These are phyloP conservation scores for Didymellaceae sp. DNA, from an alignment of 2,329 filamentous ascomycete species.

Conservation along the genomic window DNA sequence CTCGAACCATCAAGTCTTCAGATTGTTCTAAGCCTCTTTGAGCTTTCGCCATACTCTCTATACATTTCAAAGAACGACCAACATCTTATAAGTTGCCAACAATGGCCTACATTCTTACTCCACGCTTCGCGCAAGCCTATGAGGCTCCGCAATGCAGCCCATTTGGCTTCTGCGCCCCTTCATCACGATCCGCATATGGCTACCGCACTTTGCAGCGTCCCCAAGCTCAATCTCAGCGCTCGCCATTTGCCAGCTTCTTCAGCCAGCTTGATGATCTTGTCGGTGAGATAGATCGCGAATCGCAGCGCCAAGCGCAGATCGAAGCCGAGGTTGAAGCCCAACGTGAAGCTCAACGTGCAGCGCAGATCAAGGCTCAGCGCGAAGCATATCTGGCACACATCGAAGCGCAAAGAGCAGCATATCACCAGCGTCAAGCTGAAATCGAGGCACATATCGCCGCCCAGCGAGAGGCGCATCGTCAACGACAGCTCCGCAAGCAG, in stretches of 20 bases:
- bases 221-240: conserved; percentile 24
- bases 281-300: conserved; percentile 42
- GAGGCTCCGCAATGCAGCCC: conserved; percentile 38
- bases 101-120: conserved; percentile 47
- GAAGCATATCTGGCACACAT: conserved; percentile 36
- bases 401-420: conserved; percentile 30
- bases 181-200: conserved; percentile 27
- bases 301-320: conserved; percentile 30
- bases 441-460: conserved; percentile 35
- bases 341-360: conserved; percentile 24
- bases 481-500: conserved; percentile 41
- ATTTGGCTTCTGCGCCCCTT: conserved; percentile 34
- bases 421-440: conserved; percentile 25
- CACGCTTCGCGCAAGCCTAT: conserved; percentile 41
- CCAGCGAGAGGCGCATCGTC: conserved; percentile 36
- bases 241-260: conserved; percentile 42
- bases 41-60: conserved; percentile 14
- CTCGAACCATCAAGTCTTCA: conserved; percentile 29
- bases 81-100: conserved; percentile 12
- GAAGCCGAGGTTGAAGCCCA: conserved; percentile 33
- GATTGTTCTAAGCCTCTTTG: conserved; percentile 25
- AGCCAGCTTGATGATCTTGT: conserved; percentile 42
- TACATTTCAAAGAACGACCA: conserved; percentile 1
- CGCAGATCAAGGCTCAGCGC: conserved; percentile 30
- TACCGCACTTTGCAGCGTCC: conserved; percentile 19